These are phyloP conservation scores for Lecanicillium sp. DNA, from an alignment of 2,329 filamentous ascomycete species.

Conservation along the genomic window DNA sequence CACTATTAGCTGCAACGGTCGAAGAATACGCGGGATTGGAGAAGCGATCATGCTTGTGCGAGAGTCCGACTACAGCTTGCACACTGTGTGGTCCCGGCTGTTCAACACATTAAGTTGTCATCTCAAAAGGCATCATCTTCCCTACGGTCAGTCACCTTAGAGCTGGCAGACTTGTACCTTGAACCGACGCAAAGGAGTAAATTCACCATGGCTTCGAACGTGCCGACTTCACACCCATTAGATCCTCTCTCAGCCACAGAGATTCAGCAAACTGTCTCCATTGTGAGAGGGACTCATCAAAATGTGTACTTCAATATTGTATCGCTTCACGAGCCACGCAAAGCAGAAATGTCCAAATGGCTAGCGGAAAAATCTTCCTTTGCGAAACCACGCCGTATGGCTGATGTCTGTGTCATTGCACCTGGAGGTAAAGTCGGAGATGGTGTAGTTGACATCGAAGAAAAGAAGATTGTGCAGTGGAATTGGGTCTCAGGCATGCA, in stretches of 20 bases:
- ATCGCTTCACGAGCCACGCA: conserved; percentile 72
- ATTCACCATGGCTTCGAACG: background rate
- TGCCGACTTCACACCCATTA: conserved; percentile 51
- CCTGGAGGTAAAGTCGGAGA: conserved; percentile 72
- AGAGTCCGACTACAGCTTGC: too few species aligned
- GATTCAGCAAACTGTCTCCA: conserved; percentile 59
- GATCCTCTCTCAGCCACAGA: conserved; percentile 67
- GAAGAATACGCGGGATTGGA: too few species aligned
- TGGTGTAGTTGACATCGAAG: conserved; percentile 63
- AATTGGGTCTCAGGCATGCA: conserved; percentile 65
- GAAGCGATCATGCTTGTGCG: too few species aligned
- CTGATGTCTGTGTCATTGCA: conserved; percentile 73
- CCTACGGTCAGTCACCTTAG: too few species aligned
- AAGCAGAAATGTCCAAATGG: conserved; percentile 73
- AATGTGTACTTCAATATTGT: conserved; percentile 73
- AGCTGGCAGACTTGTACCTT: too few species aligned
- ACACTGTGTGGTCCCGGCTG: too few species aligned
- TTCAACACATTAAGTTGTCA: too few species aligned
- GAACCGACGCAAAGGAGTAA: too few species aligned
- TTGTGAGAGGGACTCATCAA: conserved; percentile 59
- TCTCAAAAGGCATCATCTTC: too few species aligned
- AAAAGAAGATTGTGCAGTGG: conserved; percentile 61
- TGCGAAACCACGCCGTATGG: conserved; percentile 57
- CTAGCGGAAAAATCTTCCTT: conserved; percentile 54
- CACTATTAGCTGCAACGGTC: too few species aligned